Evolutionary conservation across 2,329 filamentous ascomycete genomes (phyloP), one percentile per base, ranked within the genome.

Genomic region (Aureobasidium lini): DNA sequence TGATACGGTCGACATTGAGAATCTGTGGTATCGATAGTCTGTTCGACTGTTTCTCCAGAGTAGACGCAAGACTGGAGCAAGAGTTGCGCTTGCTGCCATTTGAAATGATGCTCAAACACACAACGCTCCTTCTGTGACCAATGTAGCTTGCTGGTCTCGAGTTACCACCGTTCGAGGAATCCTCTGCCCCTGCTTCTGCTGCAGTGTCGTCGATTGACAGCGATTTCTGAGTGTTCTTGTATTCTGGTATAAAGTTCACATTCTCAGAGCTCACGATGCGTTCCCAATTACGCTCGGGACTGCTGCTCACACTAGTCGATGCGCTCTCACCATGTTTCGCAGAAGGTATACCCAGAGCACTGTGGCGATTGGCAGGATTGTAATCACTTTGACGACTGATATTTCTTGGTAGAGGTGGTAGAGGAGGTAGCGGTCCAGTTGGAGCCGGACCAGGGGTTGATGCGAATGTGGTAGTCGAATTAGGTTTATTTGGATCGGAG

Each of bases 351-450:
- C 46, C 56, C 4, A 50, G 37, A 36, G 44, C 56, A 15, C 44
- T 50, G 11, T 49, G 56, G 8, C 46, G 47, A 16, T 46, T 59
- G 6, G 47, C 57, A n/a, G 47, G 47, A 37, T 59, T 46, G 28
- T 59, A 50, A 34, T 40, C 34, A 67, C 53, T 13, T 62, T 67
- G 50, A 66, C 66, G 56, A 68, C 63, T 29, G 67, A 58, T 13
- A 15, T 57, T 57, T 65, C 42, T 44, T 11, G 64, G 60, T 6
- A 67, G 69, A 9, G 72, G 65, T 18, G 76, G 76, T 8, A 78
- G 63, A 15, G 76, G 74, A 15, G 76, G 76, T 0, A 78, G 66
- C 9, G 74, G 74, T 13, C 70, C 68, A 31, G 72, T 71, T 10
- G 76, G 76, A 7, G 72, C 73, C 43, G 68, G 66, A n/a, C 73